phyloP scores from a whole-genome alignment of 306 rosid genomes.

The Cucurbita ficifolia region DNA sequence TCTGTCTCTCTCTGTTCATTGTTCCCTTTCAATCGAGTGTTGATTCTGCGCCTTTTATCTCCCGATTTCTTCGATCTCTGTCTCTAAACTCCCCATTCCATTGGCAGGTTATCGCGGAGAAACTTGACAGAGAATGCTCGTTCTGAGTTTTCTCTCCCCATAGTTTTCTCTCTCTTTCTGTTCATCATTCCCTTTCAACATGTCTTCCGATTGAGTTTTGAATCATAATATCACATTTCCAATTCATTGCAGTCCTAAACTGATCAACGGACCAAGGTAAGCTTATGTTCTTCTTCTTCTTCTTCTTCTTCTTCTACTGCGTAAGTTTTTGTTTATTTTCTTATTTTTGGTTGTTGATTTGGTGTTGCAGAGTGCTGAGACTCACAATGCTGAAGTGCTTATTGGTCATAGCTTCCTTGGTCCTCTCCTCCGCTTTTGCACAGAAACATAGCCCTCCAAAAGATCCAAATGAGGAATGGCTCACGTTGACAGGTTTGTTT shows the following conservation, averaged over 20 bases:
- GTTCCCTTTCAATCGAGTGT: not conserved
- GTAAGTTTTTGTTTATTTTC: too few species aligned
- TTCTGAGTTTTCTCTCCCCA: not conserved
- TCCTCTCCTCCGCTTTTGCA: constrained; percentile 36
- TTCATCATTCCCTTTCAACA: not conserved
- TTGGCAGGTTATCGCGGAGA: not conserved
- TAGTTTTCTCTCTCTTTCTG: not conserved
- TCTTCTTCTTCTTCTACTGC: too few species aligned
- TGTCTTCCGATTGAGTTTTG: not conserved
- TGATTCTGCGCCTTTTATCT: not conserved
- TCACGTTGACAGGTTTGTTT: constrained; percentile 49
- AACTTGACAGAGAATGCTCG: constrained; percentile 10
- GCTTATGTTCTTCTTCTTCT: too few species aligned
- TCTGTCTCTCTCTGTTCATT: not conserved
- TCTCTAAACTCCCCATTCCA: not conserved
- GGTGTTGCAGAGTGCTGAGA: constrained; percentile 20
- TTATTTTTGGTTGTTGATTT: not conserved
- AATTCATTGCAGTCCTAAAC: not conserved
- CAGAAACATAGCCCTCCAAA: not conserved
- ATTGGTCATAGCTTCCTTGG: constrained; percentile 32
- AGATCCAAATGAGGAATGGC: constrained; percentile 28
- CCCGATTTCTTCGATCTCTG: not conserved
- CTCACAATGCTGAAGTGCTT: constrained; percentile 33
- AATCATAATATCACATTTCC: not conserved
- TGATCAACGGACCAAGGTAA: not conserved